Base-by-base conservation (phyloP, 371 early-diverging fungal species). In the Apophysomyces ossiformis region DNA sequence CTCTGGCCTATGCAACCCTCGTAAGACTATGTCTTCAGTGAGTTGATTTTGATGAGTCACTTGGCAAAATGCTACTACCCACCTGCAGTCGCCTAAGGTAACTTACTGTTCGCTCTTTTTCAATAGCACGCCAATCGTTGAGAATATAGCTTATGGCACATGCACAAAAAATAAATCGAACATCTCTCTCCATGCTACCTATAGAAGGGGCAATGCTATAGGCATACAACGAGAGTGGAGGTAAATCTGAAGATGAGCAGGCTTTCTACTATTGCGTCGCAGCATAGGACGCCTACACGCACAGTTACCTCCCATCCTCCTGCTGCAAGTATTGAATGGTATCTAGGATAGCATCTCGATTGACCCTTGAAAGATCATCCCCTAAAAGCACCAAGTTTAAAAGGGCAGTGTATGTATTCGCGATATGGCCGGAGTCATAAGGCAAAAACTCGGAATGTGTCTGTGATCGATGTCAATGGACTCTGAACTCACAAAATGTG, bases 401-500 rank as follows among this genome's bases (percentile, higher is more conserved):
- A 18, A 99, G 77, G 1, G 98, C 97, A 1, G 95, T 93, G 77
- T 98, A 99, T 0, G 98, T 97, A 73, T 92, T 93, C 5, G 99
- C 92, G 26, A 96, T 73, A 78, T 96, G 94, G 47, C 89, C 85
- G 0, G 88, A 75, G 71, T 90, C 85, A 57, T 85, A 78, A 7
- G 76, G 76, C 58, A 77, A 47, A 68, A 79, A 58, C 69, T 63
- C 72, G 65, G 62, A 75, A 56, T 18, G 64, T 45, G 67, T 69
- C 74, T 74, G 64, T 50, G 7, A 35, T 37, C 54, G 57, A 46
- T n/a, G 44, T 6, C 58, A 26, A 26, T 47, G 32, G 18, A 38
- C 41, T 56, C 43, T 68, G 21, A 35, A 3, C 5, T 45, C 58
- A 37, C 21, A 35, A 57, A 26, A 39, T 21, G 18, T 36, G 21